A percentile compares a stretch with the other conserved stretches of the same genome.
These are phyloP conservation scores for Ambrosiella cleistominuta DNA, from an alignment of 2,329 filamentous ascomycete genomes.

Conservation along the genomic window DNA sequence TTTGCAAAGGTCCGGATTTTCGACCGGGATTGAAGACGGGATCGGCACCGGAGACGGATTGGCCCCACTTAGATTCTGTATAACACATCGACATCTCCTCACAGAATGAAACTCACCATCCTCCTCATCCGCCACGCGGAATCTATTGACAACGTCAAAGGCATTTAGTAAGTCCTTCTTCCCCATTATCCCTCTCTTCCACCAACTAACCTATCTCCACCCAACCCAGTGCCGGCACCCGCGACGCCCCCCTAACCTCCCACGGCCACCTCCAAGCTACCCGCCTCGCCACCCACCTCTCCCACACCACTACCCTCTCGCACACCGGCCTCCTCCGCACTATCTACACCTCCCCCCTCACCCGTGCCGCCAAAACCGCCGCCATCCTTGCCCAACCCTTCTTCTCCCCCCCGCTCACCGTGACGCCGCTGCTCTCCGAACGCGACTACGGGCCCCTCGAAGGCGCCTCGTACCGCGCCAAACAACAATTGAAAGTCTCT, in stretches of 20 bases:
- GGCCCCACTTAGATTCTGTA: neutral
- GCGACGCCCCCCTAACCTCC: constrained; percentile 63
- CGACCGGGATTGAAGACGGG: too few species aligned
- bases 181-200: constrained; percentile 1
- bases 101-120: constrained; percentile 21
- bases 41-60: neutral
- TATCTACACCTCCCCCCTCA: constrained; percentile 63
- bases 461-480: constrained; percentile 37
- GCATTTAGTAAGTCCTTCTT: constrained; percentile 42
- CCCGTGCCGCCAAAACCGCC: constrained; percentile 56
- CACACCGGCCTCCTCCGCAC: constrained; percentile 22
- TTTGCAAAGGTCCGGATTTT: too few species aligned
- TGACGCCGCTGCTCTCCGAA: constrained; percentile 39
- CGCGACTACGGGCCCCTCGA: constrained; percentile 59
- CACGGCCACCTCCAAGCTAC: constrained; percentile 69
- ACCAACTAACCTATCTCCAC: constrained; percentile 3
- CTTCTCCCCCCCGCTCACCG: constrained; percentile 7
- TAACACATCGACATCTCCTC: neutral
- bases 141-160: constrained; percentile 74
- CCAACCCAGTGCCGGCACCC: constrained; percentile 46
- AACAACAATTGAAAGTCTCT: constrained; percentile 18
- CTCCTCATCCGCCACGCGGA: constrained; percentile 77
- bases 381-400: constrained; percentile 45
- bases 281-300: constrained; percentile 48
- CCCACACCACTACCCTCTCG: constrained; percentile 15